Evolutionary conservation across 2,329 filamentous ascomycete species (phyloP).

Genomic region (Aspergillus sp.): DNA sequence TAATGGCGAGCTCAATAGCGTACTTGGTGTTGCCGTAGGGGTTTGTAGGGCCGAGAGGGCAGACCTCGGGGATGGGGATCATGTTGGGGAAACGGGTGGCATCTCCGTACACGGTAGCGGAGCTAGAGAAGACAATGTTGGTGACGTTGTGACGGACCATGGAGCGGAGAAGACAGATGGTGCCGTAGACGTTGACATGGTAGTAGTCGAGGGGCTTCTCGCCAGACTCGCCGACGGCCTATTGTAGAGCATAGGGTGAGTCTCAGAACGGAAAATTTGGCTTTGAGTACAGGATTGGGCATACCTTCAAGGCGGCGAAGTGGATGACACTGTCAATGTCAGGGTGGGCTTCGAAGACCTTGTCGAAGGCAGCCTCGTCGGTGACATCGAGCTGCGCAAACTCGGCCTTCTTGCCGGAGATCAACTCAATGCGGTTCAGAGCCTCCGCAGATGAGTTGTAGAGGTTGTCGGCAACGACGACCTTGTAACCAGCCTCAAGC

Average conservation of each 20-base stretch:
- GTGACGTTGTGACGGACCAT: conserved; percentile 89
- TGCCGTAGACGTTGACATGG: conserved; percentile 92
- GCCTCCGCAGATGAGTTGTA: conserved; percentile 95
- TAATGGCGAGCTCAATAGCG: conserved; percentile 87
- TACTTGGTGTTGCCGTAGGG: conserved; percentile 97
- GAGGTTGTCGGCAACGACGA: conserved; percentile 92
- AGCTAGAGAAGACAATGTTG: conserved; percentile 98
- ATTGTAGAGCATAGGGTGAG: neutral
- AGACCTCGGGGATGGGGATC: conserved; percentile 97
- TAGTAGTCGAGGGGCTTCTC: conserved; percentile 98
- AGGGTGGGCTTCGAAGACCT: conserved; percentile 83
- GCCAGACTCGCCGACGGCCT: conserved; percentile 94
- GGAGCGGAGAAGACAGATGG: conserved; percentile 77
- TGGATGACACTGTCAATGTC: conserved; percentile 98
- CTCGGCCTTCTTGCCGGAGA: conserved; percentile 80
- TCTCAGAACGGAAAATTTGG: neutral
- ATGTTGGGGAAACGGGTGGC: conserved; percentile 94
- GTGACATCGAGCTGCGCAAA: conserved; percentile 90
- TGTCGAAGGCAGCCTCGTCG: conserved; percentile 77
- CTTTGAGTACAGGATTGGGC: neutral
- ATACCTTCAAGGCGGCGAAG: conserved; percentile 93
- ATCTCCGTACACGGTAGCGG: conserved; percentile 96
- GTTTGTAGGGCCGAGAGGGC: conserved; percentile 94
- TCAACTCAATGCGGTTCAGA: conserved; percentile 91
- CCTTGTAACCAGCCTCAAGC: conserved; percentile 91